Conservation (phyloP, 345 rosid species). For the Eucalyptus sp. region DNA sequence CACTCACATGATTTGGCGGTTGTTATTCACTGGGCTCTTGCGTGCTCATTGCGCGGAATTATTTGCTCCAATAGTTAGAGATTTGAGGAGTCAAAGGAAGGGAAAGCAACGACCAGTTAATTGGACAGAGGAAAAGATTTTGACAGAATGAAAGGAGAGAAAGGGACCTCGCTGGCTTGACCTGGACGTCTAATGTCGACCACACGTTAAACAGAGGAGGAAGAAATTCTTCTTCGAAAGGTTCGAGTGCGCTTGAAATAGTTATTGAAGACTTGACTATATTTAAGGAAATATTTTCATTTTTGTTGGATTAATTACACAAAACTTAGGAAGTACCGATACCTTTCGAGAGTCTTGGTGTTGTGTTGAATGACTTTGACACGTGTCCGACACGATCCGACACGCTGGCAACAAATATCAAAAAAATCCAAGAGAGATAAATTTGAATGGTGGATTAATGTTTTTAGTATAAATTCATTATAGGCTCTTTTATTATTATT, state of each 20-base stretch:
- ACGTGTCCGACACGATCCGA: accelerated
- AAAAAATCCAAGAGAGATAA: no score
- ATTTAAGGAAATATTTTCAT: not conserved
- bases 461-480: no score
- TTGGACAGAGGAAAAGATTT: not conserved
- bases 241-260: not conserved
- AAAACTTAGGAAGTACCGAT: accelerated
- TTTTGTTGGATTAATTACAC: not conserved
- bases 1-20: not conserved
- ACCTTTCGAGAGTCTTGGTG: no score
- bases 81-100: not conserved
- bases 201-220: no score
- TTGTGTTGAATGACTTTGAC: accelerated
- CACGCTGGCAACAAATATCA: accelerated
- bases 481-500: no score
- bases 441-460: no score
- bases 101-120: not conserved
- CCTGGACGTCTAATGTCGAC: no score
- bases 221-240: no score
- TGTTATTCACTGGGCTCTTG: not conserved
- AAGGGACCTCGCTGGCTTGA: no score
- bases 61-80: not conserved
- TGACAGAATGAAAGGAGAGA: not conserved
- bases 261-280: not conserved
- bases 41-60: not conserved